Evolutionary conservation across 1,284 basidiomycete species (phyloP).

Genomic region (Trichosporon sp.): DNA sequence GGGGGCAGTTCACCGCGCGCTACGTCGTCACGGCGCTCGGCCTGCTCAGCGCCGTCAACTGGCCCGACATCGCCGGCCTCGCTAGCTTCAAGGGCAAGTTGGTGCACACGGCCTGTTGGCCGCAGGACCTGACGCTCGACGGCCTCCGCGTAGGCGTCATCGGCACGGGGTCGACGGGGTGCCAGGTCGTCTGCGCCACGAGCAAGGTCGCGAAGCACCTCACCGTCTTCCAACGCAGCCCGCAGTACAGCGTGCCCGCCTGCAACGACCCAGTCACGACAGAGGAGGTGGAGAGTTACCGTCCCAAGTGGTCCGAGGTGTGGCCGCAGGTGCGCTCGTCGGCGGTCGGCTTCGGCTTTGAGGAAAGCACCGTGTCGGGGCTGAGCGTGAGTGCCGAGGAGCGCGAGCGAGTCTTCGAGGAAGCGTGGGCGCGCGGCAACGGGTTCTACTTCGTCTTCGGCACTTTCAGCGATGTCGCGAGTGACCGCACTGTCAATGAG

Average conservation of each 20-base stretch:
- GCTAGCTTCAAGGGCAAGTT: conserved; percentile 8
- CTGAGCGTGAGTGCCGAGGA: not conserved
- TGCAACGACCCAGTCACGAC: conserved; percentile 5
- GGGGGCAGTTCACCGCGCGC: conserved; percentile 8
- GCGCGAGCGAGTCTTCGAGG: conserved; percentile 8
- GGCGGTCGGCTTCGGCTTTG: conserved; percentile 9
- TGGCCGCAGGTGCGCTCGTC: conserved; percentile 8
- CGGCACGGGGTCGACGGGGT: conserved; percentile 11
- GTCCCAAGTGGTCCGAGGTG: not conserved
- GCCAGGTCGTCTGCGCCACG: conserved; percentile 7
- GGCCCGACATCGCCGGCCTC: conserved; percentile 8
- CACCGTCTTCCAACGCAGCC: conserved; percentile 17
- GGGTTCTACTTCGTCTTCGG: conserved; percentile 17
- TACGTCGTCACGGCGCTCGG: conserved; percentile 25
- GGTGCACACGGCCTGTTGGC: conserved; percentile 15
- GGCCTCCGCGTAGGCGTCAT: conserved; percentile 7
- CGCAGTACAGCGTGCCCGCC: conserved; percentile 13
- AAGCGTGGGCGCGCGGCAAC: conserved; percentile 11
- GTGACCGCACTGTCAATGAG: conserved; percentile 4
- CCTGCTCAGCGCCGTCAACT: conserved; percentile 21
- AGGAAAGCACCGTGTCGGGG: conserved; percentile 1
- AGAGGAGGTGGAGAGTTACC: not conserved
- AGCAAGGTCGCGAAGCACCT: not conserved
- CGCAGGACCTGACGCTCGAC: not conserved
- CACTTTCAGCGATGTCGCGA: conserved; percentile 13